Evolutionary conservation across 176 grass and related monocot genomes (phyloP).

Genomic region (Avena insularis): DNA sequence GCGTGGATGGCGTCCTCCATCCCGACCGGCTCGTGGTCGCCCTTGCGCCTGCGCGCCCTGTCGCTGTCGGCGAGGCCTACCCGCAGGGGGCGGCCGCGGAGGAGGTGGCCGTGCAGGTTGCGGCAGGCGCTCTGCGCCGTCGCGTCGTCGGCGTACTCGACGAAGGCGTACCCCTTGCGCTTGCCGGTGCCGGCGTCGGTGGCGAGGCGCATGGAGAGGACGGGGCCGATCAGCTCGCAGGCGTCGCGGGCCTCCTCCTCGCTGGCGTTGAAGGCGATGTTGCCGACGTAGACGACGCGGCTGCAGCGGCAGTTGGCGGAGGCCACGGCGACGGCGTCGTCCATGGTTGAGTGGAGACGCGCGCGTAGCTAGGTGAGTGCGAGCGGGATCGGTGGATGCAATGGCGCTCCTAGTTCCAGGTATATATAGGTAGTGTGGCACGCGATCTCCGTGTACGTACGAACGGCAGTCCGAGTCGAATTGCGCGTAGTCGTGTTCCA

Average conservation of each 20-base stretch:
- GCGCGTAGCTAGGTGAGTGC: neutral
- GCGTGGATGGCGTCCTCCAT: slow-evolving; percentile 50
- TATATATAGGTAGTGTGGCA: no score
- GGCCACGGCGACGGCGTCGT: neutral
- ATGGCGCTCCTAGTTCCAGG: no score
- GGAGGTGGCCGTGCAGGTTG: slow-evolving; percentile 41
- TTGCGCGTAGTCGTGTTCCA: no score
- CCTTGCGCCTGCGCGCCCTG: neutral
- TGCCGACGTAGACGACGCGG: slow-evolving; percentile 37
- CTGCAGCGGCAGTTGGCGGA: slow-evolving; percentile 37
- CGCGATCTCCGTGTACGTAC: no score
- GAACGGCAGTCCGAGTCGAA: no score
- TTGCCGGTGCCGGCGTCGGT: slow-evolving; percentile 38
- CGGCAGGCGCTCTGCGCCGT: slow-evolving; percentile 51
- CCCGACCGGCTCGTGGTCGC: slow-evolving; percentile 21
- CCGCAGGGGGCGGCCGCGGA: slow-evolving; percentile 40
- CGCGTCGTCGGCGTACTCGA: slow-evolving; percentile 46
- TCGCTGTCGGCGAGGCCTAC: slow-evolving; percentile 2
- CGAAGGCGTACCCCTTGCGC: slow-evolving; percentile 42
- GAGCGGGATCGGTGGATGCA: neutral
- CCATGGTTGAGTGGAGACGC: neutral
- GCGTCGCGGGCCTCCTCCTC: slow-evolving; percentile 32
- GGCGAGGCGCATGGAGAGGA: slow-evolving; percentile 35
- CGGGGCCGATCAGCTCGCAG: neutral
- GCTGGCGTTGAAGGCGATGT: slow-evolving; percentile 37